phyloP scores from a whole-genome alignment of 495 filamentous ascomycete genomes.

The Neurospora terricola region DNA sequence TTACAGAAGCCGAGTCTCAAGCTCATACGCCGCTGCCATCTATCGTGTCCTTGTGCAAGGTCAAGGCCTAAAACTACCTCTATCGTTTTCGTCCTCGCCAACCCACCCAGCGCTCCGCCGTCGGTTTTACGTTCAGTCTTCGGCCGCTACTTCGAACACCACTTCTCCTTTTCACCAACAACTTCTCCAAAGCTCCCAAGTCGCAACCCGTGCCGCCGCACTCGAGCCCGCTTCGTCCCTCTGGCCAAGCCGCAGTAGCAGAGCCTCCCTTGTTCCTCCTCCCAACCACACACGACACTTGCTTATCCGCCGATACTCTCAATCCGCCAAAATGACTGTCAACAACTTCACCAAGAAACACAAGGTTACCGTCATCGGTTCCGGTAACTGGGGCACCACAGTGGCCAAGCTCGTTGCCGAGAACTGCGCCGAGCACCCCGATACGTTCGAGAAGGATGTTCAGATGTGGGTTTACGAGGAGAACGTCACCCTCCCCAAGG shows the following conservation, averaged over 20 bases:
- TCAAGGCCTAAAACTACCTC: background rate
- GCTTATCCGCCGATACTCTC: constrained; percentile 6
- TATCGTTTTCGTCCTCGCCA: background rate
- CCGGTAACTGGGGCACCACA: constrained; percentile 96
- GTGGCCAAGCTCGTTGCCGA: constrained; percentile 96
- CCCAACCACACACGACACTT: background rate
- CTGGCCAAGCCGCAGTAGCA: background rate
- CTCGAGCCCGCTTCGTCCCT: background rate
- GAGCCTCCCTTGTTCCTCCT: background rate
- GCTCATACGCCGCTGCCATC: background rate
- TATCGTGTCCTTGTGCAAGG: background rate
- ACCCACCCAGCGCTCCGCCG: background rate
- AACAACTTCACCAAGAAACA: constrained; percentile 47
- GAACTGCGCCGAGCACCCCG: constrained; percentile 65
- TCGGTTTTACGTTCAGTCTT: background rate
- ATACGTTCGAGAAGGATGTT: constrained; percentile 77
- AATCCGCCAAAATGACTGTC: constrained; percentile 23
- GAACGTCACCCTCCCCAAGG: constrained; percentile 61
- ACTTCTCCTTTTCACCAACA: background rate
- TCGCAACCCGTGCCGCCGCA: background rate
- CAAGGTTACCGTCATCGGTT: constrained; percentile 90
- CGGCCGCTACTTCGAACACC: background rate
- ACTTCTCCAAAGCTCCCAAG: background rate
- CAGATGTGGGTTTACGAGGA: constrained; percentile 98
- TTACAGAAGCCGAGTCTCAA: background rate